These are phyloP conservation scores for Actinomortierella wolfii DNA, from an alignment of 371 early-diverging fungal genomes.

Conservation along the genomic window DNA sequence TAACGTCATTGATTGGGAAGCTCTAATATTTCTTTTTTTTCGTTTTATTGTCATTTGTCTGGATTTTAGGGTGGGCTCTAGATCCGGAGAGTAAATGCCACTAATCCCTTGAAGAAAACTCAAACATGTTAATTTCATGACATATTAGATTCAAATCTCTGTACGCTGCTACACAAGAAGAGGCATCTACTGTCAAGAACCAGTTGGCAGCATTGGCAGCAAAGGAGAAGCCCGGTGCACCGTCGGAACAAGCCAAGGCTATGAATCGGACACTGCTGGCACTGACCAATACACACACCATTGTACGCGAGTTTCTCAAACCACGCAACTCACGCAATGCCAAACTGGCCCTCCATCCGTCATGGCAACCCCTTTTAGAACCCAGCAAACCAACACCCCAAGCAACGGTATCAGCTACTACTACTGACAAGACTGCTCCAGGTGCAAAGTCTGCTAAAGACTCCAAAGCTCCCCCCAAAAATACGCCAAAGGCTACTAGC, in stretches of 20 bases:
- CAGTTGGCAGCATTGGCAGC: too few species aligned
- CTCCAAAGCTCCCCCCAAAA: not conserved
- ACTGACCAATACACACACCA: too few species aligned
- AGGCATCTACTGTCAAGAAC: too few species aligned
- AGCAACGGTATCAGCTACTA: not conserved
- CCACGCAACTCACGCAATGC: conserved; percentile 20
- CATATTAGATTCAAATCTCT: not conserved
- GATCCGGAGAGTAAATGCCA: too few species aligned
- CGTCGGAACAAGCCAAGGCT: too few species aligned
- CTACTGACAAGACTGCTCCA: not conserved
- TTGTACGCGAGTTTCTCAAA: conserved; percentile 20
- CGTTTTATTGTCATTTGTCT: too few species aligned
- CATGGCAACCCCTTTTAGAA: conserved; percentile 30
- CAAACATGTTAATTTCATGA: too few species aligned
- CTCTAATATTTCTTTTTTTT: not conserved
- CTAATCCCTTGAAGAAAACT: too few species aligned
- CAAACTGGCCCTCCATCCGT: conserved; percentile 24
- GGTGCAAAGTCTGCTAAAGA: not conserved
- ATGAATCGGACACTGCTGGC: too few species aligned
- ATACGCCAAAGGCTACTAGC: not conserved
- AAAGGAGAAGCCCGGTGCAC: too few species aligned
- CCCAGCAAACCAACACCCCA: conserved; percentile 9
- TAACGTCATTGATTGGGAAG: not conserved
- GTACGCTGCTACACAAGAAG: too few species aligned
- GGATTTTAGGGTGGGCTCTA: too few species aligned